Evolutionary conservation across 495 filamentous ascomycete species (phyloP).

Genomic region (Penicillium macrosclerotiorum): DNA sequence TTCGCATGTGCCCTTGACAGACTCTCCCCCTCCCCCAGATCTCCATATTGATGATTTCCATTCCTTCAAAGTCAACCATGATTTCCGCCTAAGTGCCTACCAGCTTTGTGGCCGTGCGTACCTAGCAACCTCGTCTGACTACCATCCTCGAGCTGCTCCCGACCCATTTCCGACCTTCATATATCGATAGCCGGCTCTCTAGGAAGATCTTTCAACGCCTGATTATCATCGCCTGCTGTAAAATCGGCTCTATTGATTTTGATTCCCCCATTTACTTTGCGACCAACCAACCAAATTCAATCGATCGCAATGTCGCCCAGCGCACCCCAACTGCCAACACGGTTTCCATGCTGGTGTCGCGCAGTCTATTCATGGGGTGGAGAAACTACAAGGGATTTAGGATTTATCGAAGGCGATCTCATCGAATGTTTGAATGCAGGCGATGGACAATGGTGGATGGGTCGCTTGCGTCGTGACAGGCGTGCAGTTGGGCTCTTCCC

Average conservation of each 20-base stretch:
- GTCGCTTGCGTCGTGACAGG: conserved; percentile 79
- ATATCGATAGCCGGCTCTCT: too few species aligned
- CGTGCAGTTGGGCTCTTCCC: conserved; percentile 89
- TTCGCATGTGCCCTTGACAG: conserved; percentile 3
- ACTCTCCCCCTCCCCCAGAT: conserved; percentile 2
- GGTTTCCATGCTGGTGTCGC: conserved; percentile 94
- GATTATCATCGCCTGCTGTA: too few species aligned
- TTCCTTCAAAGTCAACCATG: conserved; percentile 8
- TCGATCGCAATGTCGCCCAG: conserved; percentile 52
- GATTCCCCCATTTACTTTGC: background rate
- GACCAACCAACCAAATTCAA: background rate
- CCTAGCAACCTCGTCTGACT: conserved; percentile 13
- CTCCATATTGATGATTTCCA: too few species aligned
- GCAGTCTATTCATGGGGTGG: conserved; percentile 97
- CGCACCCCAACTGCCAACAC: conserved; percentile 68
- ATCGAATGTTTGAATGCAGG: conserved; percentile 98
- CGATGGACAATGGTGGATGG: conserved; percentile 98
- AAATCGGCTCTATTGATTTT: too few species aligned
- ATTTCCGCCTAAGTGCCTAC: conserved; percentile 11
- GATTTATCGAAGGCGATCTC: conserved; percentile 94
- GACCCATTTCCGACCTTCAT: too few species aligned
- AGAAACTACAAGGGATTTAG: conserved; percentile 91
- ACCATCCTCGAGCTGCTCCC: conserved; percentile 9
- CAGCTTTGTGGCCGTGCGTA: conserved; percentile 19
- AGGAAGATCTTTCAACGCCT: too few species aligned